Conservation (phyloP, 148 eudicot genomes). For the Spergularia marina region DNA sequence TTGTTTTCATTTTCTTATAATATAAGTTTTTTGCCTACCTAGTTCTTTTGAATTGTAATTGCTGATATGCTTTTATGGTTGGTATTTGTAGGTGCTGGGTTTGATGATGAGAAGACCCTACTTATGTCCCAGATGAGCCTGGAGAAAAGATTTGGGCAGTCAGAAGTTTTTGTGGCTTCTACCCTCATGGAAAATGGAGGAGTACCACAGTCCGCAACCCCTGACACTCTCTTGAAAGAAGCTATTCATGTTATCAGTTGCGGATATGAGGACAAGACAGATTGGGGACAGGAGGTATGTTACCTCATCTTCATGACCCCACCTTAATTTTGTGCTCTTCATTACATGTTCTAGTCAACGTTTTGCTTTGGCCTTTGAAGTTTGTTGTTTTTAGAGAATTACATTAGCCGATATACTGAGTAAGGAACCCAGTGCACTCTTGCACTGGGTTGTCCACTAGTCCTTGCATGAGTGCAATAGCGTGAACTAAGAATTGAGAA, state of each 20-base stretch:
- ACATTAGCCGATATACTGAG: neutral
- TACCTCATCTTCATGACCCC: neutral
- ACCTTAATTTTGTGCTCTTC: neutral
- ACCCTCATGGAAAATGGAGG: slow-evolving; percentile 66
- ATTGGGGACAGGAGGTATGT: slow-evolving; percentile 50
- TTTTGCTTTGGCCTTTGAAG: neutral
- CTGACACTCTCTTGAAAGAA: slow-evolving; percentile 53
- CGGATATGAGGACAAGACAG: slow-evolving; percentile 61
- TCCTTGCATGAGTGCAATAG: too few species aligned
- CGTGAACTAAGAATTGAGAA: too few species aligned
- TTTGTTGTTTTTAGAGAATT: neutral
- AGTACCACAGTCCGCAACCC: slow-evolving; percentile 44
- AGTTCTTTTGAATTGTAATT: neutral
- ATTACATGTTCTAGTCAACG: neutral
- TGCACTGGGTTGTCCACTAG: neutral
- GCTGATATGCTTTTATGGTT: slow-evolving; percentile 16
- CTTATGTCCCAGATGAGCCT: slow-evolving; percentile 59
- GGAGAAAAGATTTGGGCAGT: slow-evolving; percentile 63
- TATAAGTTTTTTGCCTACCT: neutral
- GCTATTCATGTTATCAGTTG: slow-evolving; percentile 67
- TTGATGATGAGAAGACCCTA: slow-evolving; percentile 52
- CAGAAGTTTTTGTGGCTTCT: slow-evolving; percentile 56
- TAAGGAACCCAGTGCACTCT: neutral
- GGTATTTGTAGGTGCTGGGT: slow-evolving; percentile 35
- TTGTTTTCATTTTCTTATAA: neutral